Conservation (phyloP, 2,329 filamentous ascomycete genomes). For the Aspergillus tamarii region DNA sequence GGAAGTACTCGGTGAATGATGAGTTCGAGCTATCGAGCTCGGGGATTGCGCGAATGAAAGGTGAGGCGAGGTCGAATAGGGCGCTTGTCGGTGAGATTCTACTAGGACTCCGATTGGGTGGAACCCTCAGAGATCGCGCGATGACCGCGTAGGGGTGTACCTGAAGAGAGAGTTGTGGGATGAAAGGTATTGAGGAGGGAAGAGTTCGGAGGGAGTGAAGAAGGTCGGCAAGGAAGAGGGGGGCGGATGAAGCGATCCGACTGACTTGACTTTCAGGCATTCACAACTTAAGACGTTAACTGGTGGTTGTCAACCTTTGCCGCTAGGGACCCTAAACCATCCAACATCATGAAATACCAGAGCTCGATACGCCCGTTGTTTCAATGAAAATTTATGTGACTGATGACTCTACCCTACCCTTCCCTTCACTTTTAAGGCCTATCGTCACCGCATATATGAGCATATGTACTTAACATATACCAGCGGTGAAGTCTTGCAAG, state of each 20-base stretch:
- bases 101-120: conserved; percentile 4
- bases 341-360: not conserved
- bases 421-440: not conserved
- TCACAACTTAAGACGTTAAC: not conserved
- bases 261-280: conserved; percentile 2
- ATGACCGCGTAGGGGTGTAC: not conserved
- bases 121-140: not conserved
- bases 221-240: conserved; percentile 2
- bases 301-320: not conserved
- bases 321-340: not conserved
- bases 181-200: not conserved
- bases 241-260: conserved; percentile 13
- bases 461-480: not conserved
- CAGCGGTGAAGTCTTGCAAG: not conserved
- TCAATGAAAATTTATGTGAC: not conserved
- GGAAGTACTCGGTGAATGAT: conserved; percentile 1
- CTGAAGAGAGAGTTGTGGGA: not conserved
- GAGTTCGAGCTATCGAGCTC: not conserved
- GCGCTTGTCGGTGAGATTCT: conserved; percentile 1
- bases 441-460: too few species aligned
- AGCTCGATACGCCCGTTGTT: not conserved
- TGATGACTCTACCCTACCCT: not conserved
- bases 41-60: conserved; percentile 6
- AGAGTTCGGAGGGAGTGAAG: conserved; percentile 5
- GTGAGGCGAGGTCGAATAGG: conserved; percentile 4